Base-by-base conservation (phyloP, 768 basidiomycete species). In the Naganishia onofrii region DNA sequence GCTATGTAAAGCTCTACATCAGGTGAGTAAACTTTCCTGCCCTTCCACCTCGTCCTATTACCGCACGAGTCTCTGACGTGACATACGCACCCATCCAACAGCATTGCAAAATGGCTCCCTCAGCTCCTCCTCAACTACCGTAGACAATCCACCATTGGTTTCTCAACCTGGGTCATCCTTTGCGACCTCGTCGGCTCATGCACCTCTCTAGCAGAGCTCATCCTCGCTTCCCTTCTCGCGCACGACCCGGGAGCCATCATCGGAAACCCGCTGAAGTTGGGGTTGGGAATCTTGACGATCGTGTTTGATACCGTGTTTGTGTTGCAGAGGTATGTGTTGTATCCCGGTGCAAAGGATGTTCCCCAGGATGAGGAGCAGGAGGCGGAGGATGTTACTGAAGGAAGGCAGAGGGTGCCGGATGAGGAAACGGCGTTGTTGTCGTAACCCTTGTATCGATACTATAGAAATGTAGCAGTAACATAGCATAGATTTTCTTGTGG, bases 41-140 rank as follows among this genome's bases (percentile, higher is more conserved):
- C 12, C 53, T 3, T 26, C 54, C 15, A 21, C 19, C 19, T 28
- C 60, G 44, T 42, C 23, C 38, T 2, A 23, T 31, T 26, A 36
- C 76, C 36, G 28, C 76, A n/a, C 15, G 15, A 15, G 2, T 31
- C 79, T 80, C 67, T n/a, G n/a, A 23, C 32, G 28, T 72, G 82
- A 12, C 77, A 77, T 21, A 74, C 72, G 34, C 82, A 83, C 71
- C 77, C 83, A 17, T 76, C 76, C 65, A 77, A 82, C 60, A 78
- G 81, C 6, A 65, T 80, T 44, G 73, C 79, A 36, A 84, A 84
- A 74, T 83, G 81, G 63, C 56, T 84, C 6, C 83, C 84, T 3
- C 83, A 83, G 70, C 78, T 82, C 6, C 66, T 73, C 51, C 66
- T 82, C 13, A 84, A 84, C 70, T 82, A 75, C 65, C 60, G 64